Percentiles rank a stretch among this genome's conserved stretches.
Conservation (phyloP, 1,139 yeast species). For the Taphrina communis region DNA sequence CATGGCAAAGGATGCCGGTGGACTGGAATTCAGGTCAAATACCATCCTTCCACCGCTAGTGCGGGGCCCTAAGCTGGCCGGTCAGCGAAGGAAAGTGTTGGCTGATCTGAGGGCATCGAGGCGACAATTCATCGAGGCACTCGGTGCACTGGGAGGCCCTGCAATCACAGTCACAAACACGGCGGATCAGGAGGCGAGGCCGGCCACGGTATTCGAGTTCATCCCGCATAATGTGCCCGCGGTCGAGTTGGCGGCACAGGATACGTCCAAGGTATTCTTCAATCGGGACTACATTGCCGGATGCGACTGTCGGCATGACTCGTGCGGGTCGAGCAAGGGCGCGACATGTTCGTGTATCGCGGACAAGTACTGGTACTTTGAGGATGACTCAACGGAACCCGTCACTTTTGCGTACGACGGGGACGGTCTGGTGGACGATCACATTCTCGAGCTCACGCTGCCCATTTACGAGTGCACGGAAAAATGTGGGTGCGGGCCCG, state of each 20-base stretch:
- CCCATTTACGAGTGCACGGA: slow-evolving; percentile 42
- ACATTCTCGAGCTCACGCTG: slow-evolving; percentile 12
- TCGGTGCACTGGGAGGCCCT: slow-evolving; percentile 29
- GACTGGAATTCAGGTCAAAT: neutral
- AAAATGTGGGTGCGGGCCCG: slow-evolving; percentile 37
- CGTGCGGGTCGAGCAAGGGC: slow-evolving; percentile 28
- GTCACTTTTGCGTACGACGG: slow-evolving; percentile 37
- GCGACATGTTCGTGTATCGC: slow-evolving; percentile 34
- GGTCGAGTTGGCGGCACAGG: slow-evolving; percentile 16
- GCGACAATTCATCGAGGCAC: slow-evolving; percentile 12
- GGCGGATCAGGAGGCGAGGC: slow-evolving; percentile 36
- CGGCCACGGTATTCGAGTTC: slow-evolving; percentile 29
- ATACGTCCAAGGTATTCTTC: slow-evolving; percentile 22
- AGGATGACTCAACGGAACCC: slow-evolving; percentile 29
- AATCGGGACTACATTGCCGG: slow-evolving; percentile 23
- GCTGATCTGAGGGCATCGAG: slow-evolving; percentile 3
- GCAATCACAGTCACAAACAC: slow-evolving; percentile 26
- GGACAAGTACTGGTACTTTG: slow-evolving; percentile 22
- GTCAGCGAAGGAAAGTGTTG: slow-evolving; percentile 2
- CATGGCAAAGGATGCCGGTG: slow-evolving; percentile 1
- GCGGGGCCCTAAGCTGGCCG: slow-evolving; percentile 14
- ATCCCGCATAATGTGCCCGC: slow-evolving; percentile 19
- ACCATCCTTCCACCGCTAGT: slow-evolving; percentile 17
- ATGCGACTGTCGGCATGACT: slow-evolving; percentile 24
- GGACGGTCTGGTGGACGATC: slow-evolving; percentile 33